Evolutionary conservation across 192 early-diverging fungal genomes (phyloP), one percentile per base, ranked within the genome.

Genomic region (Coemansia sp.): DNA sequence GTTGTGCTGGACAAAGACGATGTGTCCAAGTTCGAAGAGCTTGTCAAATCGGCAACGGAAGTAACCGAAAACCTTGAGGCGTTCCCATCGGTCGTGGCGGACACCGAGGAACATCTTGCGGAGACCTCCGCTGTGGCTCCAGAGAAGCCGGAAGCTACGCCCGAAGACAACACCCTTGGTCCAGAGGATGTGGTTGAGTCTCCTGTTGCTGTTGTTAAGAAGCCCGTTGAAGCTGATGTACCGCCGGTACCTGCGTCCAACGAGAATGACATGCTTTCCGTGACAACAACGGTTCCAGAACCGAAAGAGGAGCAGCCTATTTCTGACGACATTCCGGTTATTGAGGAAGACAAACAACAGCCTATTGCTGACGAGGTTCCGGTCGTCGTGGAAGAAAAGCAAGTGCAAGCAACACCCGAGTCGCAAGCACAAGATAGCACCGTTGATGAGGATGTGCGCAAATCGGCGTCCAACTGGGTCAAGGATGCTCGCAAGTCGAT

Each of bases 401-500:
- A 22, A 13, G 17, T 33, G 48, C 29, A 29, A 19, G 42, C 9
- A 13, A 52, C 23, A 2, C 10, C 22, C 22, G 23, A 52, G 19
- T 11, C 49, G 9, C 50, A 52, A 45, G 43, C 54, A 14, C 34
- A 41, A 10, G 38, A 35, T 3, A 36, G 36, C 5, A 22, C 38
- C 10, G 65, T 74, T 23, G 66, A 81, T 38, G 72, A 70, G 38
- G 74, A 81, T 22, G 67, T 81, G 29, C 73, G 79, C 59, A 75
- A 73, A 29, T 70, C 74, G 9, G 79, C 79, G 15, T 75, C 58
- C 20, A 73, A 81, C 41, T 81, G 74, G 79, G 79, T 81, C 58
- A 81, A 73, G 70, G 73, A 81, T 53, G 74, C 74, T 32, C 73
- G 74, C 56, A 72, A 70, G 34, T 81, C 79, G 10, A 81, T 81